Percentiles rank a stretch among this genome's conserved stretches.
Conservation (phyloP, 1,284 basidiomycete species). For the Coriolopsis trogii region DNA sequence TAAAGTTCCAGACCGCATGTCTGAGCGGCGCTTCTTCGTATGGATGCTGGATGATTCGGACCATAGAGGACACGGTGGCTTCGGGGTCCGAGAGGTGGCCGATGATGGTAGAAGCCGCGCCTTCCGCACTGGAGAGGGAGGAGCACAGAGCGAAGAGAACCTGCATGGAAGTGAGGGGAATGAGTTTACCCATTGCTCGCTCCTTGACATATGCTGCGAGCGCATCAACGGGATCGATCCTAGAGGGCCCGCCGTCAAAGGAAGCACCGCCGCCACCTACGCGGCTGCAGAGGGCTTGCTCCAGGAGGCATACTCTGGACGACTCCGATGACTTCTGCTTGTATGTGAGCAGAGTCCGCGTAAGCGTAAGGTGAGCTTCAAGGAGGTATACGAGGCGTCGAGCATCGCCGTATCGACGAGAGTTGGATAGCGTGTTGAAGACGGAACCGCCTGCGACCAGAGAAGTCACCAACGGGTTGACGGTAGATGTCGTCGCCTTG, state of each 20-base stretch:
- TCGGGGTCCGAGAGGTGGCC: conserved; percentile 77
- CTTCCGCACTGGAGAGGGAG: conserved; percentile 61
- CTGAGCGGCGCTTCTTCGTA: conserved; percentile 72
- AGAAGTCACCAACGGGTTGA: conserved; percentile 74
- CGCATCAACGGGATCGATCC: conserved; percentile 71
- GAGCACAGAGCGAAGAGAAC: conserved; percentile 69
- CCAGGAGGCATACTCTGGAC: conserved; percentile 63
- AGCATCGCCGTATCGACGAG: conserved; percentile 71
- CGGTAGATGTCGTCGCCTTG: conserved; percentile 72
- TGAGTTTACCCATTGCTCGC: conserved; percentile 55
- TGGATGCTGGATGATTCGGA: conserved; percentile 69
- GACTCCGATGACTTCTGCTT: conserved; percentile 52
- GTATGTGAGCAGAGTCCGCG: conserved; percentile 60
- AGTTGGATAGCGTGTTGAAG: conserved; percentile 59
- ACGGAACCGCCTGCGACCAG: conserved; percentile 65
- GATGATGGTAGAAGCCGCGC: conserved; percentile 67
- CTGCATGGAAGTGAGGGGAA: conserved; percentile 66
- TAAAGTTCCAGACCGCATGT: conserved; percentile 82
- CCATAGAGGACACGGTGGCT: conserved; percentile 59
- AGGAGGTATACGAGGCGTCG: conserved; percentile 70
- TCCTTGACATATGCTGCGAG: conserved; percentile 67
- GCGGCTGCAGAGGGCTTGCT: conserved; percentile 72
- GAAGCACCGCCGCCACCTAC: conserved; percentile 53
- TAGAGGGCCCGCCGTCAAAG: conserved; percentile 47
- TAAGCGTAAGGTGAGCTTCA: conserved; percentile 65